Percentiles rank a stretch among this genome's conserved stretches.
phyloP scores from a whole-genome alignment of 176 grass and related monocot genomes.

The Urochloa ruziziensis region DNA sequence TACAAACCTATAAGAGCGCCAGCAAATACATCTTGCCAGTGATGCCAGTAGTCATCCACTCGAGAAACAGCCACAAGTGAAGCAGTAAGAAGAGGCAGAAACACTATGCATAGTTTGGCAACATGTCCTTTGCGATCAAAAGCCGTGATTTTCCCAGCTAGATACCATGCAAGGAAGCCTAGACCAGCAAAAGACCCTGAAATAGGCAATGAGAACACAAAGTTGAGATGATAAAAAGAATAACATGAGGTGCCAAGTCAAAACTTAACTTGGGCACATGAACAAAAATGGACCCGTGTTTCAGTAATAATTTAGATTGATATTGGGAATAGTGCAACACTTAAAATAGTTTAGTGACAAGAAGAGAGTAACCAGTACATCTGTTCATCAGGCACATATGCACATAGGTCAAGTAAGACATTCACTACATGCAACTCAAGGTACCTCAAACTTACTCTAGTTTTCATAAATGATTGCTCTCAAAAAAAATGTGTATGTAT shows the following conservation, averaged over 20 bases:
- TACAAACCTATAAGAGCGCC: constrained; percentile 62
- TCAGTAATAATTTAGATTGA: neutral
- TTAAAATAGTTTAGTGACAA: too few species aligned
- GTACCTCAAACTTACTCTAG: neutral
- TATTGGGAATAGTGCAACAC: neutral
- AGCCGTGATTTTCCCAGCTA: constrained; percentile 73
- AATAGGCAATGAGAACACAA: neutral
- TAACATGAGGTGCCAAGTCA: neutral
- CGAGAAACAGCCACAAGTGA: constrained; percentile 73
- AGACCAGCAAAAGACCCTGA: constrained; percentile 85
- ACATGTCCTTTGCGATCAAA: constrained; percentile 76
- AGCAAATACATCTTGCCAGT: constrained; percentile 86
- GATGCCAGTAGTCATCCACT: constrained; percentile 94
- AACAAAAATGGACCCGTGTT: neutral
- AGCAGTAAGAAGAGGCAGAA: constrained; percentile 68
- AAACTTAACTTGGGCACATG: neutral
- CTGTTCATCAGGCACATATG: neutral
- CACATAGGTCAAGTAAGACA: neutral
- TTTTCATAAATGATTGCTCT: neutral
- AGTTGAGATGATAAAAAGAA: constrained; percentile 5
- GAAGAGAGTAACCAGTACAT: neutral
- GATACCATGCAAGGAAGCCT: constrained; percentile 84
- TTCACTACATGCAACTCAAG: neutral
- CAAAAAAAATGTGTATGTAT: neutral
- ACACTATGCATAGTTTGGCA: constrained; percentile 68